Evolutionary conservation across 2,329 filamentous ascomycete species (phyloP), one percentile per base, ranked within the genome.

Genomic region (Cytospora paraplurivora): DNA sequence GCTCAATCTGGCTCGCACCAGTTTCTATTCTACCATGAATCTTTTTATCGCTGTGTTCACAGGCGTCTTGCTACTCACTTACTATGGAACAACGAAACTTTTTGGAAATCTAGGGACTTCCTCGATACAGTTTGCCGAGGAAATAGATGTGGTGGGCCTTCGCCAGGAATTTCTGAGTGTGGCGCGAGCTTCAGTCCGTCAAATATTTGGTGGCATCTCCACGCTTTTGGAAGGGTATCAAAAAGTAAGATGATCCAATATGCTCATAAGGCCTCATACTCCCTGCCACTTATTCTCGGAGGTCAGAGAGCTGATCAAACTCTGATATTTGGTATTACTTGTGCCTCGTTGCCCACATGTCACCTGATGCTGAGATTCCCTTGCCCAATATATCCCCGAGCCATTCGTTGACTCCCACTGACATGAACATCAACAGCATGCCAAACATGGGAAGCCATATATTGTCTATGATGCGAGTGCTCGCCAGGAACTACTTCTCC

Each of bases 391-490:
- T n/a, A 44, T 44, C 17, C 38, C 38, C 38, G 38, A 17, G 38
- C 5, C 17, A n/a, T 44, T 44, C 38, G 38, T 44, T 44, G 38
- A 44, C n/a, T 27, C 4, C 13, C 34, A 54, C 52, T 54, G 34
- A 54, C 52, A 37, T 37, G 10, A 37, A 37, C 7, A n/a, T 38
- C 52, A 38, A 37, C 4, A 54, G 52, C 13, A 37, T 38, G 52
- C 52, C 19, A 17, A 21, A 12, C 33, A 54, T 38, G 52, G 52
- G n/a, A 38, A 54, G n/a, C 52, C 52, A 21, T 54, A 54, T 17
- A 54, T 54, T 54, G 52, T 54, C 33, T 54, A 54, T 7, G 33
- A 54, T 38, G 34, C 52, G 34, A 54, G 52, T 32, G 52, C 52
- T 37, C 52, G 52, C 17, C 52, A 54, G 52, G 52, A 54, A 21